Base-by-base conservation (phyloP, 192 early-diverging fungal genomes). In the Rhizoclosmatium globosum region DNA sequence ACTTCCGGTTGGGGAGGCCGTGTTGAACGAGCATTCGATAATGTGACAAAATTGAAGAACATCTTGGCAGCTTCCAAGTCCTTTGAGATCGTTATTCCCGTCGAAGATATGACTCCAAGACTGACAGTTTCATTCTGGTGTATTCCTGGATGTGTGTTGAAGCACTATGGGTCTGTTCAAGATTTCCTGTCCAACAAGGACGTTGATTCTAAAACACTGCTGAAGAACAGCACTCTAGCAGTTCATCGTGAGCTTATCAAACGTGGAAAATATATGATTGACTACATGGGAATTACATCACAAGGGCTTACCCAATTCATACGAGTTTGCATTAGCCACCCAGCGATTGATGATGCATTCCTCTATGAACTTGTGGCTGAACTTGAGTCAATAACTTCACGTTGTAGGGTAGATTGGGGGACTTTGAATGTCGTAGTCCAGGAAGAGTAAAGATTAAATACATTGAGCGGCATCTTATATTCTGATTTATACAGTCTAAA, bases 261-360 rank as follows among this genome's bases (percentile, higher is more conserved):
- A 47, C 74, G 81, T 11, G 92, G 93, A 3, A 75, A 72, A 23
- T 87, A 91, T 77, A 86, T 94, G 79, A 78, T 95, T 4, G 94
- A 95, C 79, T 94, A 93, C 78, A 91, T 94, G 7, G 88, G 87
- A 7, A 47, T 88, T 15, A 60, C 56, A 38, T 46, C 44, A 1
- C 56, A 61, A 31, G 47, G 76, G 11, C 75, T 90, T 0, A 87
- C 90, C 2, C 64, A 83, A 9, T 95, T 95, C 74, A 92, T 94
- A 80, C 87, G 94, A 47, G 81, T 94, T 6, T 90, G 92, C 3
- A 72, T 94, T 38, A 94, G 94, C 84, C 86, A 87, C 23, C 93
- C 93, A 7, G 84, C 87, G n/a, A 80, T 86, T 21, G 79, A 82
- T 11, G 87, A 91, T 21, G 68, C 81, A 50, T 82, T 77, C 44